These are phyloP conservation scores for Trametes punicea DNA, from an alignment of 768 basidiomycete species.

Conservation along the genomic window DNA sequence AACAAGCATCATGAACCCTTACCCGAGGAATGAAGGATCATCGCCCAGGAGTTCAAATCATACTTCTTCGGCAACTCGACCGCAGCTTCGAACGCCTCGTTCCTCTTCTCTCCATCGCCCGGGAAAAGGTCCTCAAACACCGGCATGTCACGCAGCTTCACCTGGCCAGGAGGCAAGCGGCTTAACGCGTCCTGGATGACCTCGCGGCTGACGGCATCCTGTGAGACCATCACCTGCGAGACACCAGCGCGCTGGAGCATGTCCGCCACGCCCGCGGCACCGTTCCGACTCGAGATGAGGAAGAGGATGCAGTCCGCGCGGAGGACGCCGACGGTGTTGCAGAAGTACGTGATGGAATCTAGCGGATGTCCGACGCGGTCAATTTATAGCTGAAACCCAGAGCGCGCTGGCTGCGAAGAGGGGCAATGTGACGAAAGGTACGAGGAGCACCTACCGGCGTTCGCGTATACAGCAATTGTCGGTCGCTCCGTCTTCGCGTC, in stretches of 20 bases:
- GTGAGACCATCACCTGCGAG: constrained; percentile 3
- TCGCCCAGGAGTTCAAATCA: background rate
- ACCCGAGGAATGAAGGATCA: constrained; percentile 19
- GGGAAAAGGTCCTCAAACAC: constrained; percentile 8
- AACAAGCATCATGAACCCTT: background rate
- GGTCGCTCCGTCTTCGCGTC: constrained; percentile 9
- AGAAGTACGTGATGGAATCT: constrained; percentile 28
- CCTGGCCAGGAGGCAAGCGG: background rate
- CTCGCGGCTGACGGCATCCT: background rate
- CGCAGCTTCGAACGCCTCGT: background rate
- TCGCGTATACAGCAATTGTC: constrained; percentile 26
- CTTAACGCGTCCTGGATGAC: background rate
- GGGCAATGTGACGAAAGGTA: background rate
- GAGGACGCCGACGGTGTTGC: constrained; percentile 17
- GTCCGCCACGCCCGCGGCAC: constrained; percentile 30
- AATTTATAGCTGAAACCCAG: background rate
- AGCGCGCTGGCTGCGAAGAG: background rate
- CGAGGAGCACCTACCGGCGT: constrained; percentile 1
- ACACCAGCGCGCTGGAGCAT: constrained; percentile 18
- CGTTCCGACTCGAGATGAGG: constrained; percentile 35
- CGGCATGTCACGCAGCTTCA: constrained; percentile 3
- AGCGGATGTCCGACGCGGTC: background rate
- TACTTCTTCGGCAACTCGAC: background rate
- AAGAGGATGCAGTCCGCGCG: constrained; percentile 27
- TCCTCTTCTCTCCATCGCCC: too few relatives aligned